phyloP scores from a whole-genome alignment of 1,284 basidiomycete species.

The Sporisorium sorghi region DNA sequence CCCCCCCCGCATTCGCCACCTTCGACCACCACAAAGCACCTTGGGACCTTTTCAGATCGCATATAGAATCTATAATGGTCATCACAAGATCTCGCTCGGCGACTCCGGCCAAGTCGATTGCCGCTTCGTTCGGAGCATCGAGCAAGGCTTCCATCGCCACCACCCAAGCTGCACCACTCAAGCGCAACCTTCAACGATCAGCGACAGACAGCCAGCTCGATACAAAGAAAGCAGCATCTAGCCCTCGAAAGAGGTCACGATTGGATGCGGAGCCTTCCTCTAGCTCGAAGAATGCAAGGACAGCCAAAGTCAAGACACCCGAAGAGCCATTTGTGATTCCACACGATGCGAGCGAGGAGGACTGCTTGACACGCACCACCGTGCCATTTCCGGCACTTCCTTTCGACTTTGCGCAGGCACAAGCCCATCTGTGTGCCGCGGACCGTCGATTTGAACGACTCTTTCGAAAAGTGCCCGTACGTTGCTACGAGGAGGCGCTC shows the following conservation, averaged over 20 bases:
- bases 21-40: not conserved
- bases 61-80: slow-evolving; percentile 17
- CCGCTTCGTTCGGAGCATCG: slow-evolving; percentile 34
- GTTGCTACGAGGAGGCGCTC: slow-evolving; percentile 76
- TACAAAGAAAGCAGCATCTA: not conserved
- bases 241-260: slow-evolving; percentile 13
- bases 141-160: slow-evolving; percentile 38
- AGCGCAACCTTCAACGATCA: slow-evolving; percentile 25
- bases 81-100: slow-evolving; percentile 46
- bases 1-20: not conserved
- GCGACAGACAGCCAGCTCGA: slow-evolving; percentile 32
- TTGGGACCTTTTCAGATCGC: not conserved
- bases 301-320: slow-evolving; percentile 22
- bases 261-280: not conserved
- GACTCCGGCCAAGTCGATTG: slow-evolving; percentile 34
- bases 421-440: slow-evolving; percentile 76
- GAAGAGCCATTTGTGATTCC: slow-evolving; percentile 50
- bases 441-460: slow-evolving; percentile 80
- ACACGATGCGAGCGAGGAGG: slow-evolving; percentile 35
- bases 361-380: slow-evolving; percentile 50
- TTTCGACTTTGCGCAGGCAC: slow-evolving; percentile 81
- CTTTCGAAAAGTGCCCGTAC: slow-evolving; percentile 77
- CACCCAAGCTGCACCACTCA: slow-evolving; percentile 17
- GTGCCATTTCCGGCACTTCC: slow-evolving; percentile 71
- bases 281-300: not conserved